Evolutionary conservation across 1,284 basidiomycete genomes (phyloP), one percentile per base, ranked within the genome.

Genomic region (Tilletia caries): DNA sequence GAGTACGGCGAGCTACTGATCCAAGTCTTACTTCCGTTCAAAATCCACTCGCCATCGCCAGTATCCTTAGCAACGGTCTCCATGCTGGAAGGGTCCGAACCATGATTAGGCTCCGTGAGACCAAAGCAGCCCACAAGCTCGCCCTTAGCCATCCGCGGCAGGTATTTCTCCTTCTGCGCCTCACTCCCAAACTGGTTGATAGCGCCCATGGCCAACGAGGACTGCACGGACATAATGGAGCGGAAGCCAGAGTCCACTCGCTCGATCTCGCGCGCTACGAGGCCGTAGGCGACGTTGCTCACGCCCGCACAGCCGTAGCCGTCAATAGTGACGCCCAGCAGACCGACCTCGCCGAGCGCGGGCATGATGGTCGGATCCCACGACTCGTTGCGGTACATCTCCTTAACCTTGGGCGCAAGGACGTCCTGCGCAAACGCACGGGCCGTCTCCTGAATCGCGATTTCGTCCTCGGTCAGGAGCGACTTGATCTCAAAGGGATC

Each of bases 151-250:
- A 98, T 86, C 18, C 88, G 85, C 44, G 94, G 95, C 2, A 98
- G 87, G 80, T 91, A 98, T 81, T 91, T 91, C 78, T 93, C 91
- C 85, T 95, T 95, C 85, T 98, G 93, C 46, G 89, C 89, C 33
- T 93, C 90, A 0, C 89, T 89, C 1, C 95, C 95, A 83, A 95
- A 98, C 79, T 91, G 91, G 84, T 75, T 87, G 82, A 98, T 97
- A 2, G 95, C 93, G 81, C 95, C 92, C 95, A 98, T 98, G n/a
- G 95, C 93, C 41, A 98, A 87, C 4, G 93, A 95, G 0, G 91
- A 93, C 83, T 98, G 95, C 0, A 98, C 95, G 33, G 92, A 95
- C 82, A 95, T 91, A n/a, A 91, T 95, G 4, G 92, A 94, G 43
- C 95, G 90, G 83, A 96, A 98, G 2, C 95, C 95, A 0, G 93